phyloP scores from a whole-genome alignment of 1,284 basidiomycete genomes.

The Sanghuangporus baumii region DNA sequence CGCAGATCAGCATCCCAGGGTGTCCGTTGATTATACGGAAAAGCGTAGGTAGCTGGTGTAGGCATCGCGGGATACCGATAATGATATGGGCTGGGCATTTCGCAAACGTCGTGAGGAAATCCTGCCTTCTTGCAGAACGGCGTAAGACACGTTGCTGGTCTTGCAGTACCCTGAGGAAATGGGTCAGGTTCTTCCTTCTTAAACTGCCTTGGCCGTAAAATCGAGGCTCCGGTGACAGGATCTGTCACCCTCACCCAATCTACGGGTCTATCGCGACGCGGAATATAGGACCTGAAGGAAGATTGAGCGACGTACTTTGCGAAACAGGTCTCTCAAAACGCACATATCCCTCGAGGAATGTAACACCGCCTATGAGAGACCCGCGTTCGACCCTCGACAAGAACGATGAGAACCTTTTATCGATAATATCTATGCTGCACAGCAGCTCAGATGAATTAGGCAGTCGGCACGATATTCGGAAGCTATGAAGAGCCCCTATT shows the following conservation, averaged over 20 bases:
- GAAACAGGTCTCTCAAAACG: neutral
- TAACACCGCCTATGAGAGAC: neutral
- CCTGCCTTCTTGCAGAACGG: slow-evolving; percentile 2
- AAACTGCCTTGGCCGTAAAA: neutral
- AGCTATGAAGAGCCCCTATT: neutral
- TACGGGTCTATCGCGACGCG: slow-evolving; percentile 3
- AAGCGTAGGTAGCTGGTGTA: neutral
- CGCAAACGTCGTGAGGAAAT: neutral
- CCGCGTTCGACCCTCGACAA: no score
- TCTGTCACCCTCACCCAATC: slow-evolving; percentile 1
- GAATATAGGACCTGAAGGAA: neutral
- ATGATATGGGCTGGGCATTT: neutral
- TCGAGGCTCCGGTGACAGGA: slow-evolving; percentile 11
- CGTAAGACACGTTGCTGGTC: slow-evolving; percentile 3
- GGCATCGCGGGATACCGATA: neutral
- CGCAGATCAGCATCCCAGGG: neutral
- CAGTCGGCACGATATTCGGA: neutral
- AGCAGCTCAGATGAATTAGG: neutral
- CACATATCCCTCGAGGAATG: neutral
- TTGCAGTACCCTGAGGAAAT: neutral
- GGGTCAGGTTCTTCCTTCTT: neutral
- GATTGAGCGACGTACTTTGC: neutral
- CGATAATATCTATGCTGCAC: neutral
- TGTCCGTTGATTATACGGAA: neutral
- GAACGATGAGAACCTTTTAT: no score